phyloP scores from a whole-genome alignment of 2,329 filamentous ascomycete species.

The Xylaria sp. region DNA sequence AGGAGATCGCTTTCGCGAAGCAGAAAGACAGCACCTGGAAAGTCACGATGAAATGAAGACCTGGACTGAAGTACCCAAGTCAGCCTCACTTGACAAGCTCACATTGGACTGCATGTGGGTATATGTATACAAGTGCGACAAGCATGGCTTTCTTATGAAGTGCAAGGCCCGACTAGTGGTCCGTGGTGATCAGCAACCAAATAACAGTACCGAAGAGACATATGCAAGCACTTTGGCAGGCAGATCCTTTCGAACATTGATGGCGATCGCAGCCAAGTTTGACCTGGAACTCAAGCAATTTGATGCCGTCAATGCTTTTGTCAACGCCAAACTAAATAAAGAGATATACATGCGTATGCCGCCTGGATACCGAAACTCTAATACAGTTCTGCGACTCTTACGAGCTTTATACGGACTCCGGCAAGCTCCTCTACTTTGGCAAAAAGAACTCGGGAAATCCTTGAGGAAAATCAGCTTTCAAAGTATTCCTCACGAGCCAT shows the following conservation, averaged over 20 bases:
- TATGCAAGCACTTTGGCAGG: neutral
- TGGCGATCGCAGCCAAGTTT: neutral
- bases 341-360: slow-evolving; percentile 1
- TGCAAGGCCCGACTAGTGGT: slow-evolving; percentile 3
- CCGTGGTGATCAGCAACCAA: neutral
- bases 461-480: neutral
- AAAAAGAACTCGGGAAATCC: neutral
- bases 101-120: slow-evolving; percentile 4
- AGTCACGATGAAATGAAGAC: neutral
- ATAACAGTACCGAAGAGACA: neutral
- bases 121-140: slow-evolving; percentile 5
- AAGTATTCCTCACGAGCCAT: neutral
- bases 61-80: no score
- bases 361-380: neutral
- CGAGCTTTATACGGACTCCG: neutral
- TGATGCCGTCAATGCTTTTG: no score
- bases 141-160: neutral
- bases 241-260: slow-evolving; percentile 1
- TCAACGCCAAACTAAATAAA: neutral
- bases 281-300: neutral
- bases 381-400: neutral
- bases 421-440: neutral
- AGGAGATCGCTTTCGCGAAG: no score
- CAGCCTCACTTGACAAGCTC: neutral
- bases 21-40: neutral